Conservation (phyloP, 106 monocot genomes). For the Alisma plantagoaquatica region DNA sequence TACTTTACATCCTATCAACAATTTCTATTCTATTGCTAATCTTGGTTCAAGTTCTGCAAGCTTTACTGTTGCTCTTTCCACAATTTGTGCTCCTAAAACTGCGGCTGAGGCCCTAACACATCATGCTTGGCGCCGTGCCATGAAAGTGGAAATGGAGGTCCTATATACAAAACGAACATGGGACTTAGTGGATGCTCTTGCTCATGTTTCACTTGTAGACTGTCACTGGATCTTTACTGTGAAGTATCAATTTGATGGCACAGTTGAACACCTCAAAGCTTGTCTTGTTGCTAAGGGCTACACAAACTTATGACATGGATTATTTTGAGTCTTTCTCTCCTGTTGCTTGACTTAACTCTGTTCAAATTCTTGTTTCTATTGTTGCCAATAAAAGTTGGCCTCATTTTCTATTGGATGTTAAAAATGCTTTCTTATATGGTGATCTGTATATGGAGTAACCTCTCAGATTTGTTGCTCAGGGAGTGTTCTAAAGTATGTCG, state of each 20-base stretch:
- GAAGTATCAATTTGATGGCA: neutral
- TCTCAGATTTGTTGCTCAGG: neutral
- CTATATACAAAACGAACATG: too few species aligned
- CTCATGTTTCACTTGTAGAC: too few species aligned
- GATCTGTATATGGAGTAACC: neutral
- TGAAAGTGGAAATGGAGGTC: too few species aligned
- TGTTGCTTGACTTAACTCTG: neutral
- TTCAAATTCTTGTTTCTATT: neutral
- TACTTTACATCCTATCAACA: too few species aligned
- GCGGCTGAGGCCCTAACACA: too few species aligned
- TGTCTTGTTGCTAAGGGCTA: neutral
- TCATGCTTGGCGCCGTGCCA: too few species aligned
- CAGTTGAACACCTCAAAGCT: neutral
- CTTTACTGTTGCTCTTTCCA: too few species aligned
- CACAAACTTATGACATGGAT: neutral
- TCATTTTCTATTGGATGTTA: neutral
- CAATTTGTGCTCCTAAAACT: too few species aligned
- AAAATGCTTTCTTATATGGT: neutral
- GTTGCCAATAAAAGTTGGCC: neutral
- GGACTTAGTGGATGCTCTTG: too few species aligned
- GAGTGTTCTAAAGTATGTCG: neutral
- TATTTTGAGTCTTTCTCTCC: neutral
- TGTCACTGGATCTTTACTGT: neutral
- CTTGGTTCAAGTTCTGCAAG: too few species aligned
- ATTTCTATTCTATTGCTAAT: too few species aligned